phyloP scores from a whole-genome alignment of 106 monocot genomes.

The Dendrobium huoshanense region DNA sequence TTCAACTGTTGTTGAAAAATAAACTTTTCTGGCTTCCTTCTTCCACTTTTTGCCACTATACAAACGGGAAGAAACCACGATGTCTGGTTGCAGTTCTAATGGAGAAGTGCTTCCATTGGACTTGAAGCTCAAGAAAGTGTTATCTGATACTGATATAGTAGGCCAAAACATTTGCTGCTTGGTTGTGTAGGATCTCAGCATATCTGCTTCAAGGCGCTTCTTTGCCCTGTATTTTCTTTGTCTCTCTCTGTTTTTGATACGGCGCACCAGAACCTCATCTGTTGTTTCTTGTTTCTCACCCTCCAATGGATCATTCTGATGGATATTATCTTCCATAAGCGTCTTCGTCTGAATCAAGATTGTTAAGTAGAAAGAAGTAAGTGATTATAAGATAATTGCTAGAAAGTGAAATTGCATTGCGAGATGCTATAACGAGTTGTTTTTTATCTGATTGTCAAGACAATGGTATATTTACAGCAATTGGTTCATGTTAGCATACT shows the following conservation, averaged over 20 bases:
- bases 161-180: constrained; percentile 1
- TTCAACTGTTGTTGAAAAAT: neutral
- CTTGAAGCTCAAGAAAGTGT: too few species aligned
- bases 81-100: too few species aligned
- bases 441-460: too few species aligned
- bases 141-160: neutral
- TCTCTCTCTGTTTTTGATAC: constrained; percentile 43
- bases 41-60: constrained; percentile 38
- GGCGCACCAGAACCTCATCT: constrained; percentile 24
- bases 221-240: constrained; percentile 46
- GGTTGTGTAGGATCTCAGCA: constrained; percentile 14
- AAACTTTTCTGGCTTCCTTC: constrained; percentile 33
- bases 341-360: neutral
- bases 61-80: neutral
- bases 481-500: too few species aligned
- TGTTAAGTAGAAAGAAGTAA: too few species aligned
- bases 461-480: too few species aligned
- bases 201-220: constrained; percentile 42
- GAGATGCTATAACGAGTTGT: too few species aligned
- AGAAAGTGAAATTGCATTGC: too few species aligned
- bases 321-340: neutral
- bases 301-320: neutral
- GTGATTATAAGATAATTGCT: too few species aligned
- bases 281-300: neutral
- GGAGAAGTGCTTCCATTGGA: too few species aligned